These are phyloP conservation scores for Cercospora nicotianae DNA, from an alignment of 2,329 filamentous ascomycete genomes.

Conservation along the genomic window DNA sequence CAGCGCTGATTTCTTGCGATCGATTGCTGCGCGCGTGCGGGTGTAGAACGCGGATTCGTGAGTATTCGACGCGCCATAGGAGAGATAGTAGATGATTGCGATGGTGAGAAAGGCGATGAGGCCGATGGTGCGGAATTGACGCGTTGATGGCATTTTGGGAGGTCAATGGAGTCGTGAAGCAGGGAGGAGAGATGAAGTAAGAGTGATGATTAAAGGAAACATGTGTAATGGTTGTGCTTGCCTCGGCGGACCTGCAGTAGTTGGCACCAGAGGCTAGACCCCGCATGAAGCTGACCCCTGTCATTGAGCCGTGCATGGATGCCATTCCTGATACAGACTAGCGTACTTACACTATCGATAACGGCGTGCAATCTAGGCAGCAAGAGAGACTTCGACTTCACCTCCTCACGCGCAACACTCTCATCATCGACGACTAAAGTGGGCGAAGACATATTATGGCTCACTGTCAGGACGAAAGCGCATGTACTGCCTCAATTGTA, in stretches of 20 bases:
- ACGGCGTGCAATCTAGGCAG: not conserved
- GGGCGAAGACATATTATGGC: no score
- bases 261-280: not conserved
- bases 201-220: not conserved
- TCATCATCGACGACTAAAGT: no score
- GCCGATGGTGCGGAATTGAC: constrained; percentile 67
- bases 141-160: constrained; percentile 63
- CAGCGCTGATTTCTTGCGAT: constrained; percentile 45
- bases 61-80: constrained; percentile 58
- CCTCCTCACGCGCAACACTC: not conserved
- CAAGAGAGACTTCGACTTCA: not conserved
- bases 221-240: not conserved
- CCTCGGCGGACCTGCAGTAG: not conserved
- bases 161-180: not conserved
- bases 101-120: constrained; percentile 65
- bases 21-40: constrained; percentile 56
- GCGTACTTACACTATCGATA: no score
- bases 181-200: not conserved
- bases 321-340: no score
- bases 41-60: constrained; percentile 58
- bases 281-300: not conserved
- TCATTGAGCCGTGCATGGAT: no score
- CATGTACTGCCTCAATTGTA: no score
- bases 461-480: no score
- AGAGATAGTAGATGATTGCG: constrained; percentile 71